A percentile compares a stretch with the other conserved stretches of the same genome.
These are phyloP conservation scores for Phyllosticta paracitricarpa DNA, from an alignment of 2,329 filamentous ascomycete species.

Conservation along the genomic window DNA sequence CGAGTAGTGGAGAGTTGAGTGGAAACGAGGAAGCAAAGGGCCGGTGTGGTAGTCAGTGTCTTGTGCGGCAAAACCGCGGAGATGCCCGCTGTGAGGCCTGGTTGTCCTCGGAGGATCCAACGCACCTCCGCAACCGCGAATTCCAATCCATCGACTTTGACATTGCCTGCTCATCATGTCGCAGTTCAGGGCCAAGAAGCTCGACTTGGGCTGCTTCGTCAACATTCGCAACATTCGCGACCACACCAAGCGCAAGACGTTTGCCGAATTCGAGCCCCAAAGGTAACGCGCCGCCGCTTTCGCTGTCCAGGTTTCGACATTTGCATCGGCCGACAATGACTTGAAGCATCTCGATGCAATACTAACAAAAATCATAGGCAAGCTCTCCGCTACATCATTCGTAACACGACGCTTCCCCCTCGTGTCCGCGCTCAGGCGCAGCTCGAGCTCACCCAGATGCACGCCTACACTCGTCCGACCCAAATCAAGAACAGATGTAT, in stretches of 20 bases:
- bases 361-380: slow-evolving; percentile 48
- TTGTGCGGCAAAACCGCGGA: background rate
- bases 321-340: background rate
- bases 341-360: background rate
- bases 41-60: background rate
- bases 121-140: background rate
- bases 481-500: slow-evolving; percentile 93
- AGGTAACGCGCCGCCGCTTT: slow-evolving; percentile 46
- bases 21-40: background rate
- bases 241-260: slow-evolving; percentile 92
- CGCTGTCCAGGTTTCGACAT: background rate
- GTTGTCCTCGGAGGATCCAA: background rate
- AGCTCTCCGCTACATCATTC: slow-evolving; percentile 72
- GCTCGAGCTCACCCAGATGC: slow-evolving; percentile 88
- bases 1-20: background rate
- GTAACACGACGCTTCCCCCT: slow-evolving; percentile 76
- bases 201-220: slow-evolving; percentile 79
- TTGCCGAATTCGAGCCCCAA: slow-evolving; percentile 76
- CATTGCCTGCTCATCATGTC: slow-evolving; percentile 31
- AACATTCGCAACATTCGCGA: slow-evolving; percentile 85
- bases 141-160: background rate
- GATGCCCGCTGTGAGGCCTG: background rate
- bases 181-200: slow-evolving; percentile 81
- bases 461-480: slow-evolving; percentile 85
- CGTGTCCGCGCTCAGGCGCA: slow-evolving; percentile 84